A percentile compares a stretch with the other conserved stretches of the same genome.
Conservation (phyloP, 2,329 filamentous ascomycete species). For the Talaromyces sp. region DNA sequence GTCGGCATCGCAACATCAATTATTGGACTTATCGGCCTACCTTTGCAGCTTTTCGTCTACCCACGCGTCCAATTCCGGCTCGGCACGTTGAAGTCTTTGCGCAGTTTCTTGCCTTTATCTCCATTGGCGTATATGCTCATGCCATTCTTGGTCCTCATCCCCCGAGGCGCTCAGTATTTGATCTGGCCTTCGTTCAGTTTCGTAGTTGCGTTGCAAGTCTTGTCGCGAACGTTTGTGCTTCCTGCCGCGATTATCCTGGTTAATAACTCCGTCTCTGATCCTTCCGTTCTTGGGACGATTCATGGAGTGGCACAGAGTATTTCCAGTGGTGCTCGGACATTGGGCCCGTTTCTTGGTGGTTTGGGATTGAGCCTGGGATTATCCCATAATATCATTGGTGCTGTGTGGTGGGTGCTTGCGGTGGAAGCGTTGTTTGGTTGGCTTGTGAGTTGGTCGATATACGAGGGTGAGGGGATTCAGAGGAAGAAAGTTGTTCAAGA, state of each 20-base stretch:
- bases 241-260: conserved; percentile 58
- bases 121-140: conserved; percentile 66
- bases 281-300: conserved; percentile 55
- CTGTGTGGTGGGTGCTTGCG: conserved; percentile 57
- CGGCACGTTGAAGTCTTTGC: conserved; percentile 66
- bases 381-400: conserved; percentile 52
- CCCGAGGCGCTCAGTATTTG: conserved; percentile 45
- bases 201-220: conserved; percentile 66
- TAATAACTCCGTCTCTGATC: conserved; percentile 59
- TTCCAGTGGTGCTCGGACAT: conserved; percentile 51
- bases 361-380: conserved; percentile 55
- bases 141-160: conserved; percentile 68
- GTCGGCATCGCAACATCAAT: conserved; percentile 77
- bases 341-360: conserved; percentile 55
- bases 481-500: conserved; percentile 26
- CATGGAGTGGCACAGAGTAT: conserved; percentile 59
- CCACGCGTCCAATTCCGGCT: conserved; percentile 63
- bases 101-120: conserved; percentile 66
- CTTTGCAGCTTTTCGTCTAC: conserved; percentile 68
- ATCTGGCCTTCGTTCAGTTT: conserved; percentile 64
- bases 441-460: conserved; percentile 57
- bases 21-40: conserved; percentile 71
- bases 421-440: conserved; percentile 56
- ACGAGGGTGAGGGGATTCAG: conserved; percentile 63
- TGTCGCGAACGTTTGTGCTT: conserved; percentile 67